Conservation (phyloP, 164 flowering plant species). For the Liriodendron chinense region DNA sequence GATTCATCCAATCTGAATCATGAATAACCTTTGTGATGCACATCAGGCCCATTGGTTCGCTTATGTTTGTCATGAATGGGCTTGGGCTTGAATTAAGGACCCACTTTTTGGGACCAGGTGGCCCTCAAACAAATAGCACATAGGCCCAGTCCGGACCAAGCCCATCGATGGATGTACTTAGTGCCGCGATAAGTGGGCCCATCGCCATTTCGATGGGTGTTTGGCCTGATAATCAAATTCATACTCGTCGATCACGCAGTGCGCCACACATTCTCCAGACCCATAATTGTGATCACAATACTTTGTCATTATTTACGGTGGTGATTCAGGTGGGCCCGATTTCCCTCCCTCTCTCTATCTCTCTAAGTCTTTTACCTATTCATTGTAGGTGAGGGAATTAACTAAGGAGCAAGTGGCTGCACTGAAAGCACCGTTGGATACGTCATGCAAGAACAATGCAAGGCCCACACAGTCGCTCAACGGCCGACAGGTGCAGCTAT, state of each 20-base stretch:
- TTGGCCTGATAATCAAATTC: not conserved
- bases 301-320: too few species aligned
- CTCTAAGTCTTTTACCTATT: not conserved
- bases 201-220: too few species aligned
- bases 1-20: too few species aligned
- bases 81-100: too few species aligned
- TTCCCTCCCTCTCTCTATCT: not conserved
- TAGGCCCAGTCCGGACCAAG: too few species aligned
- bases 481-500: constrained; percentile 36
- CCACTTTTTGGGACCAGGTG: too few species aligned
- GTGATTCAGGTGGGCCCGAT: not conserved
- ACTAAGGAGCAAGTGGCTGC: constrained; percentile 48
- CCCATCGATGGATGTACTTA: too few species aligned
- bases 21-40: too few species aligned
- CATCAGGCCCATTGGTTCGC: too few species aligned
- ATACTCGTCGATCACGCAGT: not conserved
- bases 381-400: constrained; percentile 53
- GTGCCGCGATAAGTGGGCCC: too few species aligned
- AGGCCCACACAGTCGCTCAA: constrained; percentile 72
- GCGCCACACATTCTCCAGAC: not conserved
- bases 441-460: constrained; percentile 35
- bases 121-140: too few species aligned
- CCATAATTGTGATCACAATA: not conserved
- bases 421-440: constrained; percentile 47
- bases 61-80: too few species aligned